Evolutionary conservation across 495 filamentous ascomycete species (phyloP).

Genomic region (Tetracladium setigerum): DNA sequence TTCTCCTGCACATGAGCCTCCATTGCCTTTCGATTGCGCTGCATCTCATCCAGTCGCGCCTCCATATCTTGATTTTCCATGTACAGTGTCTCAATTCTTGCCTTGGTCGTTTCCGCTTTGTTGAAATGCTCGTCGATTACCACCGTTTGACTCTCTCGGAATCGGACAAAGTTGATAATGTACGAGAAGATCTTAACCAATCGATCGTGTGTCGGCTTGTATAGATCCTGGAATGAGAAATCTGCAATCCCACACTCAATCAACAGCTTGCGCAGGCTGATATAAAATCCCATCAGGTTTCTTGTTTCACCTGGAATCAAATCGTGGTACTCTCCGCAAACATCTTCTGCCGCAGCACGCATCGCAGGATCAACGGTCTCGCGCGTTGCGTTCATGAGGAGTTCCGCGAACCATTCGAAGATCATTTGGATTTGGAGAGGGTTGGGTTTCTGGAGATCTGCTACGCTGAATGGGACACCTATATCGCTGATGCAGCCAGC

Average conservation of each 20-base stretch:
- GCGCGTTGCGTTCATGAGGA: slow-evolving; percentile 83
- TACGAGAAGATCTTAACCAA: slow-evolving; percentile 91
- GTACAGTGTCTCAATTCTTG: slow-evolving; percentile 78
- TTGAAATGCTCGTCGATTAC: slow-evolving; percentile 90
- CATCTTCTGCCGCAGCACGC: slow-evolving; percentile 78
- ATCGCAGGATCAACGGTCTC: slow-evolving; percentile 92
- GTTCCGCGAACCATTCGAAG: slow-evolving; percentile 93
- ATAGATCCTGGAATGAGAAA: slow-evolving; percentile 85
- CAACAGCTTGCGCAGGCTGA: slow-evolving; percentile 66
- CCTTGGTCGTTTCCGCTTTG: slow-evolving; percentile 75
- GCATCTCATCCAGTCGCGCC: slow-evolving; percentile 70
- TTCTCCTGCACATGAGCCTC: slow-evolving; percentile 75
- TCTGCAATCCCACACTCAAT: slow-evolving; percentile 85
- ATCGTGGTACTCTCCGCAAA: slow-evolving; percentile 71
- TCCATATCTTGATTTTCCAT: slow-evolving; percentile 82
- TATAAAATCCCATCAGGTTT: slow-evolving; percentile 90
- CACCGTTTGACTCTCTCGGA: slow-evolving; percentile 79
- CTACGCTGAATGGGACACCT: slow-evolving; percentile 77
- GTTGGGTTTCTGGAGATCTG: slow-evolving; percentile 89
- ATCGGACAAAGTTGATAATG: slow-evolving; percentile 96
- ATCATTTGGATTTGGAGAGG: slow-evolving; percentile 90
- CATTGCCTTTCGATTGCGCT: slow-evolving; percentile 63
- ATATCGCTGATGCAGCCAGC: slow-evolving; percentile 96
- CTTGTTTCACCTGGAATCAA: slow-evolving; percentile 80
- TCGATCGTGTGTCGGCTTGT: slow-evolving; percentile 79